Conservation (phyloP, 225 moss, liverwort and hornwort genomes). For the Marchantia polymorpha region DNA sequence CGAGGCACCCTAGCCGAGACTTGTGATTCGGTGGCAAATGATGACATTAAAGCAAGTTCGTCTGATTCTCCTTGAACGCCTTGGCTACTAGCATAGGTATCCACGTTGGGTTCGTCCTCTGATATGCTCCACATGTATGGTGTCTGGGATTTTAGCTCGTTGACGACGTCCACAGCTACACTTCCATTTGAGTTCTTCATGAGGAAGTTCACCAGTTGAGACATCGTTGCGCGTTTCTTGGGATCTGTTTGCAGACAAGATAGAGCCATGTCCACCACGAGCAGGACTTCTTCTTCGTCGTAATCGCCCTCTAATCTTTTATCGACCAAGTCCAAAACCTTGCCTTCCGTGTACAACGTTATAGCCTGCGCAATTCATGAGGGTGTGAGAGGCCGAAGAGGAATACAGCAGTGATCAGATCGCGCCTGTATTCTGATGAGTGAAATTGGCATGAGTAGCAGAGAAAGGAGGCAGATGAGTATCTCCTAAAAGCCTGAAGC, state of each 20-base stretch:
- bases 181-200: slow-evolving; percentile 9
- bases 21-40: too few species aligned
- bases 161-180: slow-evolving; percentile 10
- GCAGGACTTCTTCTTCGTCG: slow-evolving; percentile 7
- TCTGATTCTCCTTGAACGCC: too few species aligned
- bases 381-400: too few species aligned
- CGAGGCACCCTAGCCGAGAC: too few species aligned
- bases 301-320: not conserved
- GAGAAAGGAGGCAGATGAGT: too few species aligned
- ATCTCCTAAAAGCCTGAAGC: too few species aligned
- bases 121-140: not conserved
- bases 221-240: slow-evolving; percentile 27
- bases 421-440: too few species aligned
- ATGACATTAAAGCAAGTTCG: too few species aligned
- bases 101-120: not conserved
- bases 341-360: not conserved
- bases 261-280: slow-evolving; percentile 21
- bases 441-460: too few species aligned
- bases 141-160: not conserved
- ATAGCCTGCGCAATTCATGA: slow-evolving; percentile 19
- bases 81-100: too few species aligned
- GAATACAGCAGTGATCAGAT: too few species aligned
- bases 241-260: slow-evolving; percentile 10
- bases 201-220: slow-evolving; percentile 23
- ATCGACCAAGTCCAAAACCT: slow-evolving; percentile 20